A percentile compares a stretch with the other conserved stretches of the same genome.
phyloP scores from a whole-genome alignment of 164 flowering plant genomes.

The Vitis labrusca region DNA sequence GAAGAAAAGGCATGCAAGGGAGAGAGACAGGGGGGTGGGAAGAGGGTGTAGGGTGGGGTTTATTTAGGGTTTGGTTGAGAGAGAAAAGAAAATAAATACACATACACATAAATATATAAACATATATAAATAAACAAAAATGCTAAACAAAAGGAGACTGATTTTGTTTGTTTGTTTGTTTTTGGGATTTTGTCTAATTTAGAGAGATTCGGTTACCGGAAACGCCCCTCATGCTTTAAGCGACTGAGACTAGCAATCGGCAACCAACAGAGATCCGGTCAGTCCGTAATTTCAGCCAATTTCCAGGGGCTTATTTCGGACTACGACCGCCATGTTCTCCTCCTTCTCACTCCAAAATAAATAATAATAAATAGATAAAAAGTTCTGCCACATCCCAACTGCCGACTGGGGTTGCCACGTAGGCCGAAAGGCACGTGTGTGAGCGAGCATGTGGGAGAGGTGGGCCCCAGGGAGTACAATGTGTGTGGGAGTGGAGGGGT shows the following conservation, averaged over 20 bases:
- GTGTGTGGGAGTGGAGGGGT: constrained; percentile 13
- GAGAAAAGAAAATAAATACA: constrained; percentile 1
- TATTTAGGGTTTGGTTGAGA: constrained; percentile 21
- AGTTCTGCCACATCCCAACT: constrained; percentile 25
- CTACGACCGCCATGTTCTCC: background rate
- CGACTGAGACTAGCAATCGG: background rate
- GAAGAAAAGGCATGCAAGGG: constrained; percentile 22
- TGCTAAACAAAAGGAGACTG: background rate
- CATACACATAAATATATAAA: background rate
- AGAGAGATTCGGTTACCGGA: constrained; percentile 12
- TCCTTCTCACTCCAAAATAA: background rate
- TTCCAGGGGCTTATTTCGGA: constrained; percentile 9
- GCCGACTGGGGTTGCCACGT: constrained; percentile 22
- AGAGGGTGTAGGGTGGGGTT: constrained; percentile 21
- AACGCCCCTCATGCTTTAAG: background rate
- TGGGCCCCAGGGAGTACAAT: constrained; percentile 15
- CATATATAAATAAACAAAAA: background rate
- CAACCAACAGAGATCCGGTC: constrained; percentile 11
- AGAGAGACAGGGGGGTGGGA: constrained; percentile 7
- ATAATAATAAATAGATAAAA: constrained; percentile 15
- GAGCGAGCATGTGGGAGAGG: background rate
- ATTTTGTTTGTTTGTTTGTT: constrained; percentile 6
- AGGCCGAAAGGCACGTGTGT: constrained; percentile 8
- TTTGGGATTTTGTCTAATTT: constrained; percentile 14
- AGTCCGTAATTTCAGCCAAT: constrained; percentile 7